Percentiles rank a stretch among this genome's conserved stretches.
Evolutionary conservation across 345 rosid genomes (phyloP).

Genomic region (Viola odorata): DNA sequence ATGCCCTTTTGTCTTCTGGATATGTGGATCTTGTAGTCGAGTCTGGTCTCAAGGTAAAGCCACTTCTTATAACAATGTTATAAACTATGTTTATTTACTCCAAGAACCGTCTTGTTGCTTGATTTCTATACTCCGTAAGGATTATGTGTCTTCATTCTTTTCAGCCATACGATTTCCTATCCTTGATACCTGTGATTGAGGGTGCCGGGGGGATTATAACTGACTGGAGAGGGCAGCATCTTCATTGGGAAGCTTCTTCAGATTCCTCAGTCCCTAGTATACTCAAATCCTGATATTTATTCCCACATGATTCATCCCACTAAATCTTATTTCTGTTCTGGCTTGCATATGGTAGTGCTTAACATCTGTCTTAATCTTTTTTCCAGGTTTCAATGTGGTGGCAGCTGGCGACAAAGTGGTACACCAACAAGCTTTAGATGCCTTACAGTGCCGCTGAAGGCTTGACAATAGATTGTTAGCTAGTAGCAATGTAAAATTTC

Average conservation of each 20-base stretch:
- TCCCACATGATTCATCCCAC: background rate
- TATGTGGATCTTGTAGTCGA: conserved; percentile 91
- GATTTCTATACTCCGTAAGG: background rate
- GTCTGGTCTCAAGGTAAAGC: conserved; percentile 78
- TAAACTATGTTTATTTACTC: too few relatives aligned
- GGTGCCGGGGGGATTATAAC: conserved; percentile 89
- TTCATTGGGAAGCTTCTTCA: conserved; percentile 73
- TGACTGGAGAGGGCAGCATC: conserved; percentile 70
- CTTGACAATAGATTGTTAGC: background rate
- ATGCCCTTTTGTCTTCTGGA: conserved; percentile 94
- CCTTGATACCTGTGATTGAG: conserved; percentile 85
- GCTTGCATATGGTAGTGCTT: background rate
- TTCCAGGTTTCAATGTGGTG: conserved; percentile 68
- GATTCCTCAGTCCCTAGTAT: conserved; percentile 56
- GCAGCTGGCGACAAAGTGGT: conserved; percentile 77
- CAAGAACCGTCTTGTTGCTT: background rate
- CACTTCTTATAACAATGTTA: too few relatives aligned
- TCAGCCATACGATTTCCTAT: conserved; percentile 90
- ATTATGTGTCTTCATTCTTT: background rate
- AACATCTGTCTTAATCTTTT: conserved; percentile 10
- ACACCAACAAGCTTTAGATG: conserved; percentile 49
- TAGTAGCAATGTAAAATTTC: background rate
- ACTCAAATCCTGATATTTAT: background rate
- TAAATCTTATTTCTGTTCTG: background rate
- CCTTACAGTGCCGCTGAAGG: conserved; percentile 27